Evolutionary conservation across 2,329 filamentous ascomycete species (phyloP).

Genomic region (Aspergillus persii): DNA sequence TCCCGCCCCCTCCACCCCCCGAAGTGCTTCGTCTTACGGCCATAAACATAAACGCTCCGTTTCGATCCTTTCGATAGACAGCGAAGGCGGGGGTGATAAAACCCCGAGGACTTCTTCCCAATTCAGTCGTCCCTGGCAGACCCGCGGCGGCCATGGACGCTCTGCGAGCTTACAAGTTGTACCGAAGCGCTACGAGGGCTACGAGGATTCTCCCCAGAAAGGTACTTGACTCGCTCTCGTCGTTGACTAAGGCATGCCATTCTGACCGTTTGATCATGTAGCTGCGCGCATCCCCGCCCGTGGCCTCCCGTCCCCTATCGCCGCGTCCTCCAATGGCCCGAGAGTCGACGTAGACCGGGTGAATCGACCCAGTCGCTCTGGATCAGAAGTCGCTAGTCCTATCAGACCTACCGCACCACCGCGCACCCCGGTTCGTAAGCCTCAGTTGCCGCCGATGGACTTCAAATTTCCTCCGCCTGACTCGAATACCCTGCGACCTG

Average conservation of each 20-base stretch:
- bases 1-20: slow-evolving; percentile 38
- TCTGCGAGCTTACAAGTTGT: slow-evolving; percentile 79
- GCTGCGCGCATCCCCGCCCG: slow-evolving; percentile 35
- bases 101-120: slow-evolving; percentile 28
- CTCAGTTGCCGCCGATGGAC: slow-evolving; percentile 40
- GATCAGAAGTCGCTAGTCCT: slow-evolving; percentile 31
- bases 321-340: slow-evolving; percentile 24
- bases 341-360: slow-evolving; percentile 36
- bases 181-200: slow-evolving; percentile 47
- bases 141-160: slow-evolving; percentile 67
- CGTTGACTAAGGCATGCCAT: neutral
- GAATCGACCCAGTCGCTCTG: slow-evolving; percentile 23
- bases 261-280: slow-evolving; percentile 14
- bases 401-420: slow-evolving; percentile 38
- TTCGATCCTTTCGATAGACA: slow-evolving; percentile 76
- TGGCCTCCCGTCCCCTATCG: slow-evolving; percentile 32
- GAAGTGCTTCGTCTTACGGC: slow-evolving; percentile 34
- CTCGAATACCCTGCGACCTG: slow-evolving; percentile 22
- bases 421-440: slow-evolving; percentile 39
- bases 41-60: slow-evolving; percentile 72
- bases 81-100: slow-evolving; percentile 40
- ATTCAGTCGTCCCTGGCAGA: slow-evolving; percentile 50
- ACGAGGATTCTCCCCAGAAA: slow-evolving; percentile 39
- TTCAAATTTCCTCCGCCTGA: slow-evolving; percentile 58
- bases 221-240: slow-evolving; percentile 27